Evolutionary conservation across 177 flowering plant species (phyloP), one percentile per base, ranked within the genome.

Genomic region (Vitis hybrid): DNA sequence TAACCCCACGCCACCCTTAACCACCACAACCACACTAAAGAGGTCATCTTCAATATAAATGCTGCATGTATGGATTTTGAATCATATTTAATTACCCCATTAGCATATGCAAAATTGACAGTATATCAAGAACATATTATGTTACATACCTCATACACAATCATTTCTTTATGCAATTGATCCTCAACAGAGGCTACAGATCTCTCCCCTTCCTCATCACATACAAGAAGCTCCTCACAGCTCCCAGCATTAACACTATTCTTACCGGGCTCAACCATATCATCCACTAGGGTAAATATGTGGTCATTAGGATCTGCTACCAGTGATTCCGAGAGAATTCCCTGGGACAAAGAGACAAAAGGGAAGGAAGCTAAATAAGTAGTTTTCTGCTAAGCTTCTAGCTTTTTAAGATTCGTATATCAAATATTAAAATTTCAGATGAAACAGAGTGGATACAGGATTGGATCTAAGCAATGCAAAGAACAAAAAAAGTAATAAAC

Each of bases 131-230:
- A 49, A 50, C 45, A 19, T 21, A 50, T 50, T 26, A 30, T 5
- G 51, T 51, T 48, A 76, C 70, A 60, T 78, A 92, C 98, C 99
- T 91, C 98, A 72, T 90, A 95, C 14, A 95, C 86, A 51, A 97
- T 88, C 99, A 93, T 95, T 82, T 95, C 99, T 77, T 90, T 89
- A 63, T 75, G 88, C 54, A 95, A 75, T 74, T 93, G 99, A 74
- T 91, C 96, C 82, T 91, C 98, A 70, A 83, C 86, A 56, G 97
- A 90, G 61, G 96, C 93, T 52, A 90, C 86, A 52, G 95, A 87
- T 62, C 81, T 83, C 71, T 89, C 94, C 69, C 82, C 90, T 74
- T 91, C 98, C 67, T 95, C 98, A 68, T 93, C 99, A 66, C 86
- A 94, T 30, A 65, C 87, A 23, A 88, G 66, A 60, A 86, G 85